Base-by-base conservation (phyloP, 2,329 filamentous ascomycete species). In the Diaporthe ilicicola region DNA sequence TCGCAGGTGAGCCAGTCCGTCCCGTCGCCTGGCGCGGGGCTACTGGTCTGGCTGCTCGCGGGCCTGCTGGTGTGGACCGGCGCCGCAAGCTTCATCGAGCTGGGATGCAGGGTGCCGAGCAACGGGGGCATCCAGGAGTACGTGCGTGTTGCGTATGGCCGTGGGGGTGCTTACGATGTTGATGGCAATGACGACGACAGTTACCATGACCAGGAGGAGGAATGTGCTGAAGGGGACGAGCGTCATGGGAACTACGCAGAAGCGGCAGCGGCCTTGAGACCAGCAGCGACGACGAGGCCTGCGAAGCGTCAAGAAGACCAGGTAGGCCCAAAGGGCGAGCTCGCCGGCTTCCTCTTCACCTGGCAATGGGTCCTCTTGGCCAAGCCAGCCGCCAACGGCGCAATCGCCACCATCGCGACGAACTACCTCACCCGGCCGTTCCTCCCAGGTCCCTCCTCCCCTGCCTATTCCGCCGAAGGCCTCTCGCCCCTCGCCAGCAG, bases 81-180 rank as follows among this genome's bases (percentile, higher is more conserved):
- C 44, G 84, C 84, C 61, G 81, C 80, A 24, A 84, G 81, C 8
- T 84, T 86, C 74, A 82, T 84, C 70, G 84, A 86, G 74, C 78
- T 86, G 44, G 84, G 84, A 67, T 76, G 84, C 66, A 80, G 81
- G 42, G 78, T 86, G 32, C 82, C 83, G 4, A 75, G 81, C 65
- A 84, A 85, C 72, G 82, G 83, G n/a, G 84, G 84, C 4, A 81
- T 84, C 72, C 83, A 84, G 72, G 82, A 82, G 74, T 85, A 85
- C 74, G 77, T 85, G 42, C 77, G 80, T 12, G 76, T 81, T 39
- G 78, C 82, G 67, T 85, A 81, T 72, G 82, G 82, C 15, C 15
- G 46, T 1, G 17, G 32, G 13, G 27, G 29, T 13, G 22, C 32
- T 34, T 9, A 34, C 32, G 4, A 34, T 9, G 32, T 34, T 34